Evolutionary conservation across 1,139 yeast genomes (phyloP), one percentile per base, ranked within the genome.

Genomic region (Taphrina deformans): DNA sequence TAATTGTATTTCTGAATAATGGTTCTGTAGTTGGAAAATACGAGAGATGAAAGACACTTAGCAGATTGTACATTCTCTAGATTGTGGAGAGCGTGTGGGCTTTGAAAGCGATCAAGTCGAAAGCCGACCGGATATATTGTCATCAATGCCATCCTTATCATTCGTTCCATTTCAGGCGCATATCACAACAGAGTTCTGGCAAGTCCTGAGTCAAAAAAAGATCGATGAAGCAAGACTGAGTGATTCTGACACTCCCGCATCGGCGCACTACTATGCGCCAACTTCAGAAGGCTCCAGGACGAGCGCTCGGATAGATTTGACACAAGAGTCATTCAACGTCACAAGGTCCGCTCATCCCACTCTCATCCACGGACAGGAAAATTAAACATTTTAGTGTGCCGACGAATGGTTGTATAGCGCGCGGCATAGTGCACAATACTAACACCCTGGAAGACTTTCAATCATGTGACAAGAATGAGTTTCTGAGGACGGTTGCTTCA

Each of bases 391-490:
- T n/a, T 38, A 38, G 41, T 38, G 60, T 38, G n/a, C 35, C 24
- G 55, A 53, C 21, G 68, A 68, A 38, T 38, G 41, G 41, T 9
- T 5, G 58, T 67, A 5, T 67, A 7, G 67, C 76, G 1, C 76
- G 77, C 0, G 85, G 85, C 0, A 53, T 68, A n/a, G 69, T 89
- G 29, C 75, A 77, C 52, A 90, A 91, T 72, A 83, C 86, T 55
- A 93, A 93, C 75, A 90, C 97, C 0, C 79, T 91, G 40, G 97
- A 92, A 69, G 90, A 89, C 69, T 93, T 93, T 76, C 89, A 87
- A 72, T 75, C 74, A 14, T 71, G 83, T 0, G 87, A 89, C 73
- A 93, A 92, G 75, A 79, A 80, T 45, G 74, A 77, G 7, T 79
- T 87, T 62, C 46, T 51, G 38, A 60, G 66, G 72, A 16, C 21